Base-by-base conservation (phyloP, 2,329 filamentous ascomycete genomes). In the Penicillium sp. region DNA sequence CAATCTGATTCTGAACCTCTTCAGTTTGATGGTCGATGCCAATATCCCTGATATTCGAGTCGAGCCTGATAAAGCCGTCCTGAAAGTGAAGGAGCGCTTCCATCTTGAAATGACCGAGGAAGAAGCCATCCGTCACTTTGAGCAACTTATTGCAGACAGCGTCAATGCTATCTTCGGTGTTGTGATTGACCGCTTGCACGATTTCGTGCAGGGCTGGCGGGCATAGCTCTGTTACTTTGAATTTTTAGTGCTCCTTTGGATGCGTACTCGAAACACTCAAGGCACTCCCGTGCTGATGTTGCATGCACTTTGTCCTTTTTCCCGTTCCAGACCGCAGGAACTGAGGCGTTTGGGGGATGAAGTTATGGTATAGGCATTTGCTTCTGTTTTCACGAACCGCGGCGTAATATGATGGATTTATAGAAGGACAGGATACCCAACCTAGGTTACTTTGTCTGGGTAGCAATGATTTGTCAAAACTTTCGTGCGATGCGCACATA, bases 11-110 rank as follows among this genome's bases (percentile, higher is more conserved):
- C 81, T 99, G 29, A 99, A 99, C 68, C 74, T 99, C 43, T 99
- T 99, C 74, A 92, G 90, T 67, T 81, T 99, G 56, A 99, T 99
- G 94, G 89, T 96, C 16, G 92, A 97, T 72, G 93, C 94, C 38
- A 96, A 96, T 69, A 96, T 99, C 57, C 94, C 92, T 0, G 95
- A 97, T 66, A 95, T 99, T 68, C 87, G 89, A 56, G 82, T 96
- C 22, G 92, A 96, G 76, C 89, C 91, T 11, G 92, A 97, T 74
- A 95, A 95, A 76, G 92, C 91, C 11, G 93, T 97, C 16, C 79
- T 92, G 66, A 99, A 97, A 77, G 93, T 99, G 5, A 88, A 94
- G 71, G 94, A 99, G 76, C 81, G 94, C 37, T 96, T 99, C 73
- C 92, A 95, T 75, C 74, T 99, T 48, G 93, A 96, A 70, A 84